A percentile compares a stretch with the other conserved stretches of the same genome.
Conservation (phyloP, 1,284 basidiomycete genomes). For the Irpex sp. region DNA sequence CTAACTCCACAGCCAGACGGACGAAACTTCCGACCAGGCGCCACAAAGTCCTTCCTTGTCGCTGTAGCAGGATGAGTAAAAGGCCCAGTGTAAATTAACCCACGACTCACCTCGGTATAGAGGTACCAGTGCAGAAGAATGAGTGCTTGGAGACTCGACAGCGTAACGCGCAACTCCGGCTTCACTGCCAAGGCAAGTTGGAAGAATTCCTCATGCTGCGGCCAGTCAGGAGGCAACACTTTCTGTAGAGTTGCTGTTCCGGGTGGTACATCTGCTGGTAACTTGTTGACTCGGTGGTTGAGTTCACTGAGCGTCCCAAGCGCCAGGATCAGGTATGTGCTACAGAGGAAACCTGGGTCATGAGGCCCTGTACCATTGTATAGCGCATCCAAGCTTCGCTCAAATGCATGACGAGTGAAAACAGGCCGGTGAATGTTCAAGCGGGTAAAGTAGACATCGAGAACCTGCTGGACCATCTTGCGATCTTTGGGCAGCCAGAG, state of each 20-base stretch:
- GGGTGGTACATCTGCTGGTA: constrained; percentile 26
- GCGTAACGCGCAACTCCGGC: constrained; percentile 73
- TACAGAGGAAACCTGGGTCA: constrained; percentile 75
- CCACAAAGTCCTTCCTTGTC: constrained; percentile 81
- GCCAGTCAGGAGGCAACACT: constrained; percentile 71
- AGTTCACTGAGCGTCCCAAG: constrained; percentile 78
- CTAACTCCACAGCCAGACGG: constrained; percentile 73
- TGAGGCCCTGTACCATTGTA: constrained; percentile 53
- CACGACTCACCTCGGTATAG: constrained; percentile 67
- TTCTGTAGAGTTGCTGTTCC: constrained; percentile 41
- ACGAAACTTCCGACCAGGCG: constrained; percentile 79
- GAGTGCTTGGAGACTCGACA: constrained; percentile 75
- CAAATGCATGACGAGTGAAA: constrained; percentile 62
- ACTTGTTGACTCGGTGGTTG: constrained; percentile 56
- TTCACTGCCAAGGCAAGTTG: constrained; percentile 71
- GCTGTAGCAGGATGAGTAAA: constrained; percentile 37
- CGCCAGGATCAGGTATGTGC: constrained; percentile 71
- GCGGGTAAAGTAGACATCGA: constrained; percentile 67
- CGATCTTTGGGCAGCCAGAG: constrained; percentile 76
- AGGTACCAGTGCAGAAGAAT: constrained; percentile 83
- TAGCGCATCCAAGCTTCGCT: constrained; percentile 55
- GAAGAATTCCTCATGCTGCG: constrained; percentile 78
- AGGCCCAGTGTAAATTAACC: constrained; percentile 7
- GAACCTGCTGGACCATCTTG: constrained; percentile 54
- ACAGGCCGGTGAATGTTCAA: constrained; percentile 79